Evolutionary conservation across 768 basidiomycete genomes (phyloP).

Genomic region (Clitopilus hobsonii): DNA sequence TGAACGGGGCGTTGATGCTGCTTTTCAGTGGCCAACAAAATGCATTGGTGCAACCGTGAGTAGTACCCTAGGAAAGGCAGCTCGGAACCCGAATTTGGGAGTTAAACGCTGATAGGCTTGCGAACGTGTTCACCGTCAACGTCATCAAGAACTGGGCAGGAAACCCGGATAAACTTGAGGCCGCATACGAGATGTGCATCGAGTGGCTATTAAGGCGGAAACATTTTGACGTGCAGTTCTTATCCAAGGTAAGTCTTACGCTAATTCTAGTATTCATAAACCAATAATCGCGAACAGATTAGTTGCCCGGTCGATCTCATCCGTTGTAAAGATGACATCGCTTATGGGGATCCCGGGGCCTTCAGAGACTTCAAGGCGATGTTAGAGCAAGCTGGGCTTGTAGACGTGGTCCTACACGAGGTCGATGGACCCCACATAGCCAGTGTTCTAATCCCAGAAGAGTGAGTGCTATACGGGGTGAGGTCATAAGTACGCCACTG

Average conservation of each 20-base stretch:
- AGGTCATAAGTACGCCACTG: too few species aligned
- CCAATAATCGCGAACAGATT: slow-evolving; percentile 3
- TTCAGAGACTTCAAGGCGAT: neutral
- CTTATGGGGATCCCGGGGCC: slow-evolving; percentile 5
- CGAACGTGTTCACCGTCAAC: slow-evolving; percentile 7
- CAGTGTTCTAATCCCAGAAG: neutral
- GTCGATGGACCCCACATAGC: neutral
- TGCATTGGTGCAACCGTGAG: slow-evolving; percentile 3
- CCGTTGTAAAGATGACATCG: slow-evolving; percentile 21
- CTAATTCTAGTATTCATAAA: neutral
- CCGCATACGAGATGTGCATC: slow-evolving; percentile 13
- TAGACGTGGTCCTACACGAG: neutral
- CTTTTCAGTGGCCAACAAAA: slow-evolving; percentile 14
- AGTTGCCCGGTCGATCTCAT: slow-evolving; percentile 17
- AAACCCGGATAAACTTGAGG: slow-evolving; percentile 13
- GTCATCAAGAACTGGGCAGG: slow-evolving; percentile 13
- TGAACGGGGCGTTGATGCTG: slow-evolving; percentile 13
- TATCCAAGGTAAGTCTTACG: neutral
- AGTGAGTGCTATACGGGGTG: neutral
- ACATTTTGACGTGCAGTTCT: neutral
- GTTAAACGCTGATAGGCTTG: slow-evolving; percentile 6
- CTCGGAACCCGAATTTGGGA: too few species aligned
- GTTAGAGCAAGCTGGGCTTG: neutral
- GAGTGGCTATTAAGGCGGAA: slow-evolving; percentile 16
- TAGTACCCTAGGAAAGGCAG: too few species aligned